These are phyloP conservation scores for Pseudohalonectria lignicola DNA, from an alignment of 2,329 filamentous ascomycete genomes.

Conservation along the genomic window DNA sequence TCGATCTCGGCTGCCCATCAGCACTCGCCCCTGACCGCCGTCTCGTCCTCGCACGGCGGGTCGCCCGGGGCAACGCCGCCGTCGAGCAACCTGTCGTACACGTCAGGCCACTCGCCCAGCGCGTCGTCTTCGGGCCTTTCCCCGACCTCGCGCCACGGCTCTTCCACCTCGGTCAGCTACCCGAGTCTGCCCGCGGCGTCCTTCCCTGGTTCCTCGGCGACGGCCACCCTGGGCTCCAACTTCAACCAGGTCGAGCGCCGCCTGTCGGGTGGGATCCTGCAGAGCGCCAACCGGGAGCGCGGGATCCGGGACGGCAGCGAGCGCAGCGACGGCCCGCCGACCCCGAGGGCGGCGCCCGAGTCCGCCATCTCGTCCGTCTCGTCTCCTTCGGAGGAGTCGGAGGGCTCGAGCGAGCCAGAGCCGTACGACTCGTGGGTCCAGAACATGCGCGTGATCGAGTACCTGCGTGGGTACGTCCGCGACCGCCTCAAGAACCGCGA, in stretches of 20 bases:
- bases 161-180: constrained; percentile 55
- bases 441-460: constrained; percentile 55
- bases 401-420: constrained; percentile 45
- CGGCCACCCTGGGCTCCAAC: constrained; percentile 59
- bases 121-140: constrained; percentile 63
- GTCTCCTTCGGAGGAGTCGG: constrained; percentile 45
- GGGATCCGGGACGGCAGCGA: constrained; percentile 1
- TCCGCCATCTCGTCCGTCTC: constrained; percentile 30
- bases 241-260: constrained; percentile 54
- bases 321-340: constrained; percentile 22
- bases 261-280: constrained; percentile 56
- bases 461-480: constrained; percentile 45
- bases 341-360: constrained; percentile 30
- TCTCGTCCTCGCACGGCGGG: constrained; percentile 43
- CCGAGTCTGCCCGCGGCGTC: constrained; percentile 61
- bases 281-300: constrained; percentile 37
- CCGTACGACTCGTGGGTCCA: constrained; percentile 55
- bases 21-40: constrained; percentile 47
- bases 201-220: constrained; percentile 53
- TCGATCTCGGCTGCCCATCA: constrained; percentile 42
- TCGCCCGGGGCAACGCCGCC: constrained; percentile 70
- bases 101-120: constrained; percentile 64
- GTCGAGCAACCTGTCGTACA: constrained; percentile 65
- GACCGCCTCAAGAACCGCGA: constrained; percentile 45
- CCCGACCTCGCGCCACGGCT: constrained; percentile 51